A percentile compares a stretch with the other conserved stretches of the same genome.
phyloP scores from a whole-genome alignment of 2,329 filamentous ascomycete species.

The Diaporthe sp. region DNA sequence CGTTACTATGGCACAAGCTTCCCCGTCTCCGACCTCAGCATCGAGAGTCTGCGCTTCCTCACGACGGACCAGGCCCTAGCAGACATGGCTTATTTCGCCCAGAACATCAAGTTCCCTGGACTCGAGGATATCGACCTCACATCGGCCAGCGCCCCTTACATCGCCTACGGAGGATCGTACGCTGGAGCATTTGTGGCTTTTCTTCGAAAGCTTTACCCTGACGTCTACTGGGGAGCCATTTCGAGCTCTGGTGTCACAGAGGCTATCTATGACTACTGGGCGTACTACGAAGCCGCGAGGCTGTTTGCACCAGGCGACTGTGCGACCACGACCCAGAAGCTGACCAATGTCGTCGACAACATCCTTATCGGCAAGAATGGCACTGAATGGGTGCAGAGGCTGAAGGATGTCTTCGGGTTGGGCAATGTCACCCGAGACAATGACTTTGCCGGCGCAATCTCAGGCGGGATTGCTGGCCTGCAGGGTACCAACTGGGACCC shows the following conservation, averaged over 20 bases:
- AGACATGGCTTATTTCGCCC: conserved; percentile 84
- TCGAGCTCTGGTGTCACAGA: conserved; percentile 84
- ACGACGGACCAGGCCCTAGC: conserved; percentile 86
- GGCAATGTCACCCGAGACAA: conserved; percentile 56
- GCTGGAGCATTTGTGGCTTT: conserved; percentile 85
- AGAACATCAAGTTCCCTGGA: conserved; percentile 78
- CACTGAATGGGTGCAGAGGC: conserved; percentile 55
- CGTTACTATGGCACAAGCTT: conserved; percentile 87
- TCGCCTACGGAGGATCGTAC: conserved; percentile 88
- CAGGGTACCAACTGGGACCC: conserved; percentile 69
- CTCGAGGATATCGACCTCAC: conserved; percentile 77
- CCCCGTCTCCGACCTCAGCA: conserved; percentile 74
- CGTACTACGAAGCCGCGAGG: conserved; percentile 66
- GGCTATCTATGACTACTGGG: conserved; percentile 83
- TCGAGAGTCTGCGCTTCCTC: conserved; percentile 81
- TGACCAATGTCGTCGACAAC: conserved; percentile 64
- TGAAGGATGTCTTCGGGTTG: conserved; percentile 61
- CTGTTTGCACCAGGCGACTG: conserved; percentile 69
- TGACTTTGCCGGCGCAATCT: conserved; percentile 62
- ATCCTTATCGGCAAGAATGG: conserved; percentile 59
- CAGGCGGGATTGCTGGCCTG: conserved; percentile 55
- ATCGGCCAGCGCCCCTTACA: conserved; percentile 75
- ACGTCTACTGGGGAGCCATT: conserved; percentile 83
- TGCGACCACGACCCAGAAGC: conserved; percentile 71
- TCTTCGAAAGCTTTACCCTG: conserved; percentile 80